phyloP scores from a whole-genome alignment of 116 monocot genomes.

The Trichopus zeylanicus region DNA sequence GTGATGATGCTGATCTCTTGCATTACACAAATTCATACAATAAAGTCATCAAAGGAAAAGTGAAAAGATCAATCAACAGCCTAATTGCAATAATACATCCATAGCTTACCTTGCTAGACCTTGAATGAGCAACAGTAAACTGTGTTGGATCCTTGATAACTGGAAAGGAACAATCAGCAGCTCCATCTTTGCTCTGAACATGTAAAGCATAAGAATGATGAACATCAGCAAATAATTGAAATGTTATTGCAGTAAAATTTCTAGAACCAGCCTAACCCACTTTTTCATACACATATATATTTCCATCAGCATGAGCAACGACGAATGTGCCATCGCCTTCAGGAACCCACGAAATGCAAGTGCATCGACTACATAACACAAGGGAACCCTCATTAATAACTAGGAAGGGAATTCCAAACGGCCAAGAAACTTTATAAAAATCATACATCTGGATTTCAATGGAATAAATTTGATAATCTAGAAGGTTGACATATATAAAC shows the following conservation, averaged over 20 bases:
- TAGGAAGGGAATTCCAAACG: no score
- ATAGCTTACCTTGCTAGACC: constrained; percentile 74
- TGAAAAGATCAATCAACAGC: no score
- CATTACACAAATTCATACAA: no score
- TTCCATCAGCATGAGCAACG: constrained; percentile 95
- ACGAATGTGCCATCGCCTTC: constrained; percentile 69
- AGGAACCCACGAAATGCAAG: constrained; percentile 76
- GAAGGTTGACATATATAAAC: no score
- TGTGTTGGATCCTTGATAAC: constrained; percentile 73
- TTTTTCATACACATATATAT: constrained; percentile 92
- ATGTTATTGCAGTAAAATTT: not conserved
- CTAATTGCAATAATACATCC: not conserved
- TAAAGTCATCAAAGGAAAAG: no score
- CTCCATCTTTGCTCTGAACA: constrained; percentile 74
- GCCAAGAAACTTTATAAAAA: no score
- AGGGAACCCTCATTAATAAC: not conserved
- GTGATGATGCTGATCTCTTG: no score
- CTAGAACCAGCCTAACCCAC: constrained; percentile 15
- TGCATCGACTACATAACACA: constrained; percentile 61
- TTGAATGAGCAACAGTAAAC: constrained; percentile 75
- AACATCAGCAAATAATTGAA: not conserved
- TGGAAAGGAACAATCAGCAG: constrained; percentile 76
- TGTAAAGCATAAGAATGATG: not conserved
- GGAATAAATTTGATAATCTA: no score
- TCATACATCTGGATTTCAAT: not conserved